Evolutionary conservation across 2,329 filamentous ascomycete species (phyloP).

Genomic region (Exserohilum rostratum): DNA sequence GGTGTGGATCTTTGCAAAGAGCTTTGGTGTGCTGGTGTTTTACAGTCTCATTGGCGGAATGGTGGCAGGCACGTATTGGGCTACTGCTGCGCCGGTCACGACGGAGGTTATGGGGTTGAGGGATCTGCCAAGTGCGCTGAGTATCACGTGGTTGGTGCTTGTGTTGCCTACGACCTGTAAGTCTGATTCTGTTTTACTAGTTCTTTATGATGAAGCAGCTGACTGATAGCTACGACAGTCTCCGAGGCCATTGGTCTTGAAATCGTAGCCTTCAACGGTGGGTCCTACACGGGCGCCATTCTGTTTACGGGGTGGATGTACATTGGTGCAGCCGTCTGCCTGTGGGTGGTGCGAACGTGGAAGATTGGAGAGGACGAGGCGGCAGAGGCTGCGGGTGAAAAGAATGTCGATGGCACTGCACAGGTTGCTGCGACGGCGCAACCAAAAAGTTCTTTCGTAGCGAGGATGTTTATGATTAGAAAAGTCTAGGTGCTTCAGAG

Average conservation of each 20-base stretch:
- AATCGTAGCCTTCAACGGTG: constrained; percentile 56
- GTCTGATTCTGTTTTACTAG: constrained; percentile 25
- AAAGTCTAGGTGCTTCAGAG: constrained; percentile 27
- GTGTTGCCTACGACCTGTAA: constrained; percentile 70
- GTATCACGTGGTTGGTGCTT: constrained; percentile 73
- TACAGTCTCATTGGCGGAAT: constrained; percentile 70
- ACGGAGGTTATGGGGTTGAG: constrained; percentile 76
- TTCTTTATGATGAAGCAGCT: too few relatives aligned
- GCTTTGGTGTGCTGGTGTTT: constrained; percentile 71
- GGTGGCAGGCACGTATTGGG: constrained; percentile 73
- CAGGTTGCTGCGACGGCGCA: constrained; percentile 12
- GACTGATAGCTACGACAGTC: constrained; percentile 38
- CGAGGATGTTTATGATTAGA: constrained; percentile 39
- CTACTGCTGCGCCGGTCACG: constrained; percentile 68
- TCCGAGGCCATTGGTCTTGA: constrained; percentile 63
- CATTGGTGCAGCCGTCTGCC: constrained; percentile 59
- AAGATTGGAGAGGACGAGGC: constrained; percentile 63
- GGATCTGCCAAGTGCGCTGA: constrained; percentile 71
- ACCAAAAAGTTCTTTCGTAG: constrained; percentile 31
- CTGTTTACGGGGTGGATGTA: constrained; percentile 68
- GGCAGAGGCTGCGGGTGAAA: constrained; percentile 37
- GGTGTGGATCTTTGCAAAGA: constrained; percentile 74
- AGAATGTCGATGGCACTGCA: constrained; percentile 30
- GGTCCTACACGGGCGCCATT: constrained; percentile 63
- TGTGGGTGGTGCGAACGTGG: constrained; percentile 65